Conservation (phyloP, 495 filamentous ascomycete species). For the Eremomyces bilateralis region DNA sequence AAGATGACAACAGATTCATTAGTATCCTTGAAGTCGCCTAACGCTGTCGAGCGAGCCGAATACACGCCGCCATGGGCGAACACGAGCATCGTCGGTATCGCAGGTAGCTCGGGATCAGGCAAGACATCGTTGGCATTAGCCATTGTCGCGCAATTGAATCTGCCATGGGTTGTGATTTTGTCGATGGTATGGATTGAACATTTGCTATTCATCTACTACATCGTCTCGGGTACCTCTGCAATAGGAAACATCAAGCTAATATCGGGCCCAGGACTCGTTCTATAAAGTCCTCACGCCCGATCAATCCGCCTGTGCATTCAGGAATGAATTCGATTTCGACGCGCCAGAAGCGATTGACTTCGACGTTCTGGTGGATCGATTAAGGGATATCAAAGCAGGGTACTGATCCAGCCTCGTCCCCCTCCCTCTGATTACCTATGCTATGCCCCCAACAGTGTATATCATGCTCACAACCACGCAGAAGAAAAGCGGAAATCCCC, state of each 20-base stretch:
- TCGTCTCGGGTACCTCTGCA: no score
- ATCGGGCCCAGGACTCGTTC: constrained; percentile 57
- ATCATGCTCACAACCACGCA: constrained; percentile 21
- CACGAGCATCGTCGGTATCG: constrained; percentile 84
- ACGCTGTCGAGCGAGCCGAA: constrained; percentile 27
- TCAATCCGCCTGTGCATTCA: constrained; percentile 52
- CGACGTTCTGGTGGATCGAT: constrained; percentile 59
- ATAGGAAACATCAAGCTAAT: no score
- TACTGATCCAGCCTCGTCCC: constrained; percentile 31
- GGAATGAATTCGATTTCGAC: constrained; percentile 90
- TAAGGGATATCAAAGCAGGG: constrained; percentile 78
- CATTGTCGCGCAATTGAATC: constrained; percentile 69
- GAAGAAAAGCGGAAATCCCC: constrained; percentile 81
- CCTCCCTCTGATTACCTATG: neutral
- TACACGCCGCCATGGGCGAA: constrained; percentile 92
- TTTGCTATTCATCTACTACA: constrained; percentile 3
- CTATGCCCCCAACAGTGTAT: no score
- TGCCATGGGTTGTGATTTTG: constrained; percentile 94
- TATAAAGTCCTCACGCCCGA: constrained; percentile 70
- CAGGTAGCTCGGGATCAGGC: constrained; percentile 86
- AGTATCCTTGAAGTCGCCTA: neutral
- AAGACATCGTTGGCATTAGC: constrained; percentile 91
- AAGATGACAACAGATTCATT: neutral
- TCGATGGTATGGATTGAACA: constrained; percentile 49
- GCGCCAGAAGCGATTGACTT: constrained; percentile 90